Evolutionary conservation across 1,139 yeast species (phyloP).

Genomic region (Sporopachydermia cereana): DNA sequence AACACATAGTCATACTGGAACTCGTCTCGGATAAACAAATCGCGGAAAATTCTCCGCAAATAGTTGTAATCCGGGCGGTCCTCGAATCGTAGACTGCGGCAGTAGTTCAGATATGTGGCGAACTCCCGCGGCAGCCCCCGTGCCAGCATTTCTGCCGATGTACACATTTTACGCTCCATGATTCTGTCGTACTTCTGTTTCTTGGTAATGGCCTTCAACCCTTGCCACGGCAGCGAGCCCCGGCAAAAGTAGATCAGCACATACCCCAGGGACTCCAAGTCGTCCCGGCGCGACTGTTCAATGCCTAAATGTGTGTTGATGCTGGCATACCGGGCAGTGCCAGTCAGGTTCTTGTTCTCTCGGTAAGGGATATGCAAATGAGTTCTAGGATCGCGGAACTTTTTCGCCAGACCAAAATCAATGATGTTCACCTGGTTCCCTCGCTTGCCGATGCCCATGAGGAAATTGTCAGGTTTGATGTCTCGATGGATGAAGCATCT

Average conservation of each 20-base stretch:
- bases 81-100: constrained; percentile 84
- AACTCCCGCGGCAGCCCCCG: constrained; percentile 90
- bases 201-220: constrained; percentile 92
- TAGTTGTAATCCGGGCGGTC: constrained; percentile 93
- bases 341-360: constrained; percentile 91
- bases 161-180: constrained; percentile 92
- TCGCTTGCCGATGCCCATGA: constrained; percentile 93
- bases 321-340: constrained; percentile 94
- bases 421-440: constrained; percentile 93
- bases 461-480: constrained; percentile 91
- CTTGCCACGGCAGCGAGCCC: constrained; percentile 98
- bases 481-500: constrained; percentile 82
- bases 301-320: constrained; percentile 95
- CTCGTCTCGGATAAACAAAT: constrained; percentile 77
- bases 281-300: constrained; percentile 95
- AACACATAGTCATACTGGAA: constrained; percentile 90
- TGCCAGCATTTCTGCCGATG: constrained; percentile 80
- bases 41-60: constrained; percentile 82
- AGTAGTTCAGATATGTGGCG: constrained; percentile 77
- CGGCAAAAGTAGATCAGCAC: constrained; percentile 90
- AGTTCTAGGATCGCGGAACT: constrained; percentile 90
- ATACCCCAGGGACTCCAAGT: constrained; percentile 89
- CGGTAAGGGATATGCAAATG: constrained; percentile 93
- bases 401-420: constrained; percentile 95
- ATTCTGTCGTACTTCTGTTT: constrained; percentile 95